Evolutionary conservation across 2,329 filamentous ascomycete species (phyloP).

Genomic region (Aspergillus sp.): DNA sequence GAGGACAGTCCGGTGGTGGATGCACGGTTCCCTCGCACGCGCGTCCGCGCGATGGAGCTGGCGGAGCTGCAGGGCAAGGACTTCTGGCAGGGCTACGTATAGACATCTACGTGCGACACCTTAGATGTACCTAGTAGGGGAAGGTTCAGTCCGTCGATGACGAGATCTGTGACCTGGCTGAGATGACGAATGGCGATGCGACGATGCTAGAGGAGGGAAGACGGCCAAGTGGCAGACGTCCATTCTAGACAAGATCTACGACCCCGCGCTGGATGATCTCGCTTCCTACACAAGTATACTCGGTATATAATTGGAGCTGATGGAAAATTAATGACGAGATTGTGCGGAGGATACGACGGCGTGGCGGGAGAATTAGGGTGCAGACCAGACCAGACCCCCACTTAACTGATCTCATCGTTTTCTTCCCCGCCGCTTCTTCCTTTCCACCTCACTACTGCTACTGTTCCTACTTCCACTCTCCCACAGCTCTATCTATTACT

Average conservation of each 20-base stretch:
- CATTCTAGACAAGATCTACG: not conserved
- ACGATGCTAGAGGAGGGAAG: not conserved
- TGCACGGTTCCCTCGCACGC: conserved; percentile 37
- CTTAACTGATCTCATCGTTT: not conserved
- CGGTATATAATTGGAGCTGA: too few relatives aligned
- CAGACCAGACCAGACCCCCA: conserved; percentile 4
- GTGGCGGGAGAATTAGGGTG: not conserved
- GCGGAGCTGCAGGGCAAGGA: conserved; percentile 34
- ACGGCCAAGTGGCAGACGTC: not conserved
- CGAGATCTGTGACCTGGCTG: not conserved
- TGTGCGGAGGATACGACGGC: too few relatives aligned
- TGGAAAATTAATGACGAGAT: not conserved
- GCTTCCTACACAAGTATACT: too few relatives aligned
- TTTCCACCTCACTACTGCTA: not conserved
- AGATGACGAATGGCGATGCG: too few relatives aligned
- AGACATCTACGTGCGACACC: not conserved
- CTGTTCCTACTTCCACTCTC: not conserved
- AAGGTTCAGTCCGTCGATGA: not conserved
- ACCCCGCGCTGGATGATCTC: not conserved
- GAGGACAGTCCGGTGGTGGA: conserved; percentile 25
- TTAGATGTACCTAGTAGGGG: not conserved
- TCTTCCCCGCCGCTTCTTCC: not conserved
- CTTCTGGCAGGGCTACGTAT: conserved; percentile 26
- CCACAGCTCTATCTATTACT: not conserved
- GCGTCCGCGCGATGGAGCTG: conserved; percentile 28